Evolutionary conservation across 805 yeast genomes (phyloP).

Genomic region (Hanseniaspora mollemarum): DNA sequence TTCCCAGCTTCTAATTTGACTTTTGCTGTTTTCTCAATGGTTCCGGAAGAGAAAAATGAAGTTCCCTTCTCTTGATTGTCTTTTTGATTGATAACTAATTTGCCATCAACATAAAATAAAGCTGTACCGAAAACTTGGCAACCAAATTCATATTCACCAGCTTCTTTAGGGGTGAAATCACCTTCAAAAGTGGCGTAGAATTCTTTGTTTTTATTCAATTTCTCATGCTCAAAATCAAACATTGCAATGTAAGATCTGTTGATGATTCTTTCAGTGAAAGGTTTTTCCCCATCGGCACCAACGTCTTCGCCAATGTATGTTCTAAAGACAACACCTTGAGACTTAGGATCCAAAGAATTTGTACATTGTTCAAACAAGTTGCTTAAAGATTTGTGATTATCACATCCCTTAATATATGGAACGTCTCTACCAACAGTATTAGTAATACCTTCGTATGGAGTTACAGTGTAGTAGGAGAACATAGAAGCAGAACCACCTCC

Average conservation of each 20-base stretch:
- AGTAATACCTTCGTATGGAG: conserved; percentile 40
- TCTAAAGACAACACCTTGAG: conserved; percentile 23
- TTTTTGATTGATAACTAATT: conserved; percentile 45
- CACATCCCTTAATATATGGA: conserved; percentile 31
- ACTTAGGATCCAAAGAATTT: conserved; percentile 18
- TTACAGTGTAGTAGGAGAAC: conserved; percentile 37
- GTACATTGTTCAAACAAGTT: conserved; percentile 25
- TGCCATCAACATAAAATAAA: conserved; percentile 41
- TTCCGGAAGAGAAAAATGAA: conserved; percentile 45
- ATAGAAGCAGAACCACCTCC: conserved; percentile 57
- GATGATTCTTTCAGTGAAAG: conserved; percentile 26
- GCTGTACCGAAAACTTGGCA: conserved; percentile 45
- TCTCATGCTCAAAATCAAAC: conserved; percentile 27
- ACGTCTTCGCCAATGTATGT: conserved; percentile 23
- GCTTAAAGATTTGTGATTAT: conserved; percentile 31
- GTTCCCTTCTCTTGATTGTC: conserved; percentile 41
- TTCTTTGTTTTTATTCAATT: conserved; percentile 20
- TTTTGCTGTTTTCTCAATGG: conserved; percentile 38
- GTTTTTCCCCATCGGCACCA: conserved; percentile 19
- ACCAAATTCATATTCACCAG: conserved; percentile 44
- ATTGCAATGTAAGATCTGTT: conserved; percentile 19
- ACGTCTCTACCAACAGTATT: conserved; percentile 24
- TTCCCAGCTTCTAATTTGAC: conserved; percentile 35
- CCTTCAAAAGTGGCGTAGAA: conserved; percentile 39
- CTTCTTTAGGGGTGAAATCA: conserved; percentile 36